Evolutionary conservation across 768 basidiomycete species (phyloP).

Genomic region (Suillus sp.): DNA sequence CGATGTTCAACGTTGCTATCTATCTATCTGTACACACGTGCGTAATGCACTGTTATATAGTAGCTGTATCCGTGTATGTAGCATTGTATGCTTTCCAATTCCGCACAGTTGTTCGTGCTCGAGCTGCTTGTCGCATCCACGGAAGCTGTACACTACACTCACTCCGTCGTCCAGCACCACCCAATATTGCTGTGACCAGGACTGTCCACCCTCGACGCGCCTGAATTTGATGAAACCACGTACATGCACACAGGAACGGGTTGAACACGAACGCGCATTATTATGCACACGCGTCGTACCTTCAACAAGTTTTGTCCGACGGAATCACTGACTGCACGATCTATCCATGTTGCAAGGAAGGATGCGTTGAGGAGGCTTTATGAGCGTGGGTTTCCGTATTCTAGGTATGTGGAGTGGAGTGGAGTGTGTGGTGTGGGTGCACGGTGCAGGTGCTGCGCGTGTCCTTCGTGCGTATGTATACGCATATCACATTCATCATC

Average conservation of each 20-base stretch:
- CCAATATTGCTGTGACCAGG: background rate
- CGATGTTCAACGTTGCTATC: background rate
- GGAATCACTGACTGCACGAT: conserved; percentile 1
- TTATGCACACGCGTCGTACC: conserved; percentile 2
- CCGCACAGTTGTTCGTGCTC: too few species aligned
- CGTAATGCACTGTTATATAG: conserved; percentile 7
- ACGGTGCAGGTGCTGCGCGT: background rate
- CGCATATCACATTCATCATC: background rate
- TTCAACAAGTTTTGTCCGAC: conserved; percentile 7
- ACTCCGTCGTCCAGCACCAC: background rate
- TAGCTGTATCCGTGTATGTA: conserved; percentile 5
- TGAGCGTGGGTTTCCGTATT: conserved; percentile 35
- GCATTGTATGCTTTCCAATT: background rate
- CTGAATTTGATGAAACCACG: background rate
- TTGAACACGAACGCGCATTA: background rate
- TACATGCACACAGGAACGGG: background rate
- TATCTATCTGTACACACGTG: conserved; percentile 5
- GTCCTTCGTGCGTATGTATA: background rate
- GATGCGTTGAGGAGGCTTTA: conserved; percentile 24
- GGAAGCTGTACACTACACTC: background rate
- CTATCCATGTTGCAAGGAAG: conserved; percentile 24
- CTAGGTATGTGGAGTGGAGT: conserved; percentile 24
- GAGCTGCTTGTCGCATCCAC: background rate
- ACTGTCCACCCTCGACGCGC: background rate
- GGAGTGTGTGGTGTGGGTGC: background rate